Evolutionary conservation across 352 stramenopile genomes (phyloP), one percentile per base, ranked within the genome.

Genomic region (Globisporangium echinulatum): DNA sequence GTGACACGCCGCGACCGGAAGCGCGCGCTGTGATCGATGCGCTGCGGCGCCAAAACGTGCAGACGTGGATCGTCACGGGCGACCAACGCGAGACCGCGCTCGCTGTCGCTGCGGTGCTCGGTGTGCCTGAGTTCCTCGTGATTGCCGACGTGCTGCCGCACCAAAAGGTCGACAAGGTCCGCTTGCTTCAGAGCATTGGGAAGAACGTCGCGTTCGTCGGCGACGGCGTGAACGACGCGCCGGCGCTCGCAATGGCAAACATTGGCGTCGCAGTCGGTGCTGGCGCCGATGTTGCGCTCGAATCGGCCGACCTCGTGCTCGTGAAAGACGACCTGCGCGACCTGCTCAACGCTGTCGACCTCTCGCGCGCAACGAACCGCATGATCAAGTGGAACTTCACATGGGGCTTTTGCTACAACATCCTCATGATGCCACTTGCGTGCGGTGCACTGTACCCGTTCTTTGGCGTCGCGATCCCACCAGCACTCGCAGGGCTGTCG

Each of bases 101-200:
- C 5, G 72, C 63, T 5, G 73, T 91, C 33, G 83, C 83, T 6
- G 61, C 67, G 14, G 49, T 66, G 43, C 60, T 92, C 4, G 72
- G 76, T 2, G 75, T 92, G 49, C 69, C 71, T 1, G 72, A 85
- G 49, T 70, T 80, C 44, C 77, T 62, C 13, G 81, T 90, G 43
- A 64, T 88, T 15, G 64, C 81, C 33, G 75, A 92, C 59, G 82
- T 69, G 39, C 65, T 90, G 25, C 82, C 82, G 36, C 77, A 89
- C 69, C 70, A 92, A 55, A 92, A 92, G 64, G 79, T 88, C 1
- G 77, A 92, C 50, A 88, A 86, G 46, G 81, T 92, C 9, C 73
- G 75, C 1, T 51, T 88, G 44, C 66, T 92, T 1, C 79, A 92
- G 57, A 77, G 74, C 49, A 69, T 87, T 38, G 82, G 82, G 19